Evolutionary conservation across 257 asterid species (phyloP), one percentile per base, ranked within the genome.

Genomic region (Pogostemon cablin): DNA sequence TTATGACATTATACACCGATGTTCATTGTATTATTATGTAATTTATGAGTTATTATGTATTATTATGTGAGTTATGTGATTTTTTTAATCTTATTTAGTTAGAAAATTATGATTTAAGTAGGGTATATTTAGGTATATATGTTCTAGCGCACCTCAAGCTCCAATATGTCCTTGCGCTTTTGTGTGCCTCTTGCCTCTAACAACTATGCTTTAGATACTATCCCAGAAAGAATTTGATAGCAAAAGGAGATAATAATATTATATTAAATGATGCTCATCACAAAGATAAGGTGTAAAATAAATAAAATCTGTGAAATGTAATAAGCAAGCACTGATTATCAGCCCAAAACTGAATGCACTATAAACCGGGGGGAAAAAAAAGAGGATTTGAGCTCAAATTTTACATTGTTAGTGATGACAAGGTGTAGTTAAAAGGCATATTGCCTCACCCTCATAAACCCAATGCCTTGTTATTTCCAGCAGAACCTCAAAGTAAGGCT

Each of bases 401-500:
- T 37, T 59, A 56, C 39, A 2, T 50, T 57, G 73, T 47, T 17
- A 12, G 9, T n/a, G 32, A 38, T n/a, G 52, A 39, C 47, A 65
- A 6, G 65, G 65, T 43, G 65, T 42, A 32, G 8, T 54, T 54
- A 63, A 55, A 55, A 55, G 25, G 61, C 61, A 25, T 9, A 55
- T 25, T 55, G 61, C 61, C 38, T 55, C 40, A 3, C n/a, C 40
- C 40, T 55, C 32, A 55, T 55, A n/a, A 20, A 55, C 61, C 40
- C 61, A 55, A 55, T 4, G 40, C 25, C 40, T 55, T 25, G n/a
- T 6, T 52, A 11, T 56, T 56, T 56, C 3, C 15, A 56, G 62
- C 9, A 8, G 25, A 12, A 32, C 6, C 62, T 3, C 62, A 56
- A 55, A 25, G 62, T 25, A 56, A 56, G 39, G 12, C 40, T 55